Evolutionary conservation across 805 yeast genomes (phyloP).

Genomic region (Ogataea nonfermentans): DNA sequence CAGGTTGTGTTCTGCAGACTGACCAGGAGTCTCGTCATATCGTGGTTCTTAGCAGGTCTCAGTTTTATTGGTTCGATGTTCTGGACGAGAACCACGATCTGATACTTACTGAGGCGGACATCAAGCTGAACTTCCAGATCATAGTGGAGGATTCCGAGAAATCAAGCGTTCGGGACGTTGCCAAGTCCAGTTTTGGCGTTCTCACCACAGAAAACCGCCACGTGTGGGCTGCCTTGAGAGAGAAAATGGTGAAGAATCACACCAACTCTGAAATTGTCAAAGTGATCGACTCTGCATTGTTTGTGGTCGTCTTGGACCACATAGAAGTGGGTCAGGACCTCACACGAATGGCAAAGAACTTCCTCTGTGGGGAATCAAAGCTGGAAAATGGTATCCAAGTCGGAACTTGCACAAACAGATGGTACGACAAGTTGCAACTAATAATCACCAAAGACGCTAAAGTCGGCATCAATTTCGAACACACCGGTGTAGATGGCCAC

Average conservation of each 20-base stretch:
- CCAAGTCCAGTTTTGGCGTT: conserved; percentile 81
- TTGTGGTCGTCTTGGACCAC: conserved; percentile 81
- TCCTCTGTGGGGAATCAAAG: conserved; percentile 81
- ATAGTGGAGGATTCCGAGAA: conserved; percentile 70
- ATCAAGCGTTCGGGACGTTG: conserved; percentile 55
- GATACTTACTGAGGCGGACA: conserved; percentile 70
- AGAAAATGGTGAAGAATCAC: conserved; percentile 41
- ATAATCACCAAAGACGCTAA: conserved; percentile 85
- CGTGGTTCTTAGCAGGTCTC: conserved; percentile 78
- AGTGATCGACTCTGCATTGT: conserved; percentile 77
- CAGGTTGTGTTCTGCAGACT: conserved; percentile 84
- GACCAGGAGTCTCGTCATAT: conserved; percentile 76
- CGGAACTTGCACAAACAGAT: conserved; percentile 91
- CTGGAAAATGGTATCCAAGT: conserved; percentile 84
- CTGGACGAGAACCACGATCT: conserved; percentile 70
- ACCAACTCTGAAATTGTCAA: conserved; percentile 69
- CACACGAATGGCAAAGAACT: conserved; percentile 71
- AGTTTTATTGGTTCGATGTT: conserved; percentile 94
- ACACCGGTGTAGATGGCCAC: conserved; percentile 95
- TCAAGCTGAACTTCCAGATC: conserved; percentile 69
- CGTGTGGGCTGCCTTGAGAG: conserved; percentile 79
- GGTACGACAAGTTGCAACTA: conserved; percentile 87
- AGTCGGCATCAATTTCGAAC: conserved; percentile 92
- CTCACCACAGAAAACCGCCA: conserved; percentile 87
- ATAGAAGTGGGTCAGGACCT: conserved; percentile 58